Percentiles rank a stretch among this genome's conserved stretches.
phyloP scores from a whole-genome alignment of 306 rosid genomes.

The Urtica urens region DNA sequence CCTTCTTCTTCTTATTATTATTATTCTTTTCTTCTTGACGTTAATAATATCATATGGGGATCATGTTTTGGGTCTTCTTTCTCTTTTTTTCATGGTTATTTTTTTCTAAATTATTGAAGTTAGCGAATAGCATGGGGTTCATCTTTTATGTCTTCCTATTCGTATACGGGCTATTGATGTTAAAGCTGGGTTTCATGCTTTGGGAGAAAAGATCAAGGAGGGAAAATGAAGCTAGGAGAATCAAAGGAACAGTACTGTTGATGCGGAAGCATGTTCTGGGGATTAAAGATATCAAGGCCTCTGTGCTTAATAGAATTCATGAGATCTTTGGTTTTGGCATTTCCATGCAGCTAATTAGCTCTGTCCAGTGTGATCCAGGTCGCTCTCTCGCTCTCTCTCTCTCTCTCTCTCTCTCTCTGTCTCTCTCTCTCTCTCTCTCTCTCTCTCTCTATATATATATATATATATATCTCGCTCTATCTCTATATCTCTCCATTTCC shows the following conservation, averaged over 20 bases:
- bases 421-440: background rate
- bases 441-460: background rate
- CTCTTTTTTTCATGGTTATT: background rate
- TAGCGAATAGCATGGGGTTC: slow-evolving; percentile 8
- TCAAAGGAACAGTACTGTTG: slow-evolving; percentile 51
- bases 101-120: background rate
- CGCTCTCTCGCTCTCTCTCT: slow-evolving; percentile 16
- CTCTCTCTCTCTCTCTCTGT: slow-evolving; percentile 1
- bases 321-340: slow-evolving; percentile 76
- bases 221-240: no score
- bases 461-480: no score
- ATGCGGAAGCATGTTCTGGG: slow-evolving; percentile 73
- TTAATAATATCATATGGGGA: background rate
- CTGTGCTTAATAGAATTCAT: slow-evolving; percentile 60
- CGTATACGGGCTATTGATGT: no score
- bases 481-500: no score
- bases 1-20: background rate
- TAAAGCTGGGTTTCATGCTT: no score
- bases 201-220: no score
- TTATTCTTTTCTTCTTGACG: background rate
- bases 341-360: slow-evolving; percentile 62
- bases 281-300: slow-evolving; percentile 50
- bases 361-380: slow-evolving; percentile 34
- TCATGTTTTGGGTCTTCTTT: background rate
- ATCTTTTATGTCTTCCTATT: no score